Base-by-base conservation (phyloP, 2,329 filamentous ascomycete species). In the Blastomyces gilchristii region DNA sequence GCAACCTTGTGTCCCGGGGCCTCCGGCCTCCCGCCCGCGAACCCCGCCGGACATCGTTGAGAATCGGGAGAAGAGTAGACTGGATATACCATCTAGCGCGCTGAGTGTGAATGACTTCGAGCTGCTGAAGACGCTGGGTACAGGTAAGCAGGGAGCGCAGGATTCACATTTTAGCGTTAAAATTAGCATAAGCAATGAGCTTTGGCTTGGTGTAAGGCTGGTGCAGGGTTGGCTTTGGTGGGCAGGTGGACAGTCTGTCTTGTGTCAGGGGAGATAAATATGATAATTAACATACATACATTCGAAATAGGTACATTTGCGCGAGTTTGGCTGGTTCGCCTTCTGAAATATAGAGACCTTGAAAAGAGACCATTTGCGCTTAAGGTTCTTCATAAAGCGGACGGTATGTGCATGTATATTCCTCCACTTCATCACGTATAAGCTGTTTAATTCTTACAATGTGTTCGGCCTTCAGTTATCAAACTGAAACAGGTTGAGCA, bases 401-500 rank as follows among this genome's bases (percentile, higher is more conserved):
- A 81, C 69, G 77, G 78, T 80, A 69, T 68, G 70, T 53, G 31
- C 47, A 56, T 45, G 37, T 39, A 39, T 39, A 49, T 34, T 34
- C n/a, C 28, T 45, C 34, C n/a, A 12, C 64, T 65, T 61, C 47
- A 41, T 61, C 37, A 53, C 16, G 22, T 62, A 67, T 63, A 65
- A 37, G 43, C 43, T 58, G 64, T 61, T 58, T 12, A 7, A 7
- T 61, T 12, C 60, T 54, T 18, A 54, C 45, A 7, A 12, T 28
- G 9, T 58, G 39, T 34, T 47, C 39, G 52, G n/a, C 31, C 22
- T 58, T 59, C 64, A 80, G 79, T 81, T 61, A 79, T 81, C 69
- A 83, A 84, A 64, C 75, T 87, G 69, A 87, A 87, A 77, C 85
- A 87, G 70, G 84, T 87, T 66, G 85, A 87, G 75, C 85, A 87